These are phyloP conservation scores for Prototheca wickerhamii DNA, from an alignment of 163 green algal genomes.

Conservation along the genomic window DNA sequence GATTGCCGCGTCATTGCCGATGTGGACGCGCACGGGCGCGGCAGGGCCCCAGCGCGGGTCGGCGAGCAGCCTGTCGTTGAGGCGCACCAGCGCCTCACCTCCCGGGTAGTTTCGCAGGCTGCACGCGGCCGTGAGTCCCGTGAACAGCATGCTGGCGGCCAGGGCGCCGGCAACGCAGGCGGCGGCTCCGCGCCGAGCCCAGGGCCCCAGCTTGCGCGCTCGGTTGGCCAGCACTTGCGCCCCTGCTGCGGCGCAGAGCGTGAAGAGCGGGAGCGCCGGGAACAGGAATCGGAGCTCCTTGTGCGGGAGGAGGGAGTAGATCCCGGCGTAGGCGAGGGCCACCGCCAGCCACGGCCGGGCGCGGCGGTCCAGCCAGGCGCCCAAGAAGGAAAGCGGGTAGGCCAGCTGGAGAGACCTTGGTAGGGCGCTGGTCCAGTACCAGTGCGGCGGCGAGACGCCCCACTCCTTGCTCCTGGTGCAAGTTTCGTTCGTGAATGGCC, in stretches of 20 bases:
- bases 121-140: slow-evolving; percentile 21
- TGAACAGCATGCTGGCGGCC: slow-evolving; percentile 4
- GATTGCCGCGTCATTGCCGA: slow-evolving; percentile 14
- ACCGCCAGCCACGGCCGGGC: slow-evolving; percentile 18
- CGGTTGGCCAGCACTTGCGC: slow-evolving; percentile 20
- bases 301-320: slow-evolving; percentile 71
- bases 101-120: slow-evolving; percentile 60
- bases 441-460: slow-evolving; percentile 60
- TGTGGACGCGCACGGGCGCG: slow-evolving; percentile 42
- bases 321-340: slow-evolving; percentile 38
- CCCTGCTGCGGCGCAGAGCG: slow-evolving; percentile 44
- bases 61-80: slow-evolving; percentile 23
- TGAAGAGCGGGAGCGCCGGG: slow-evolving; percentile 66
- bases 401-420: slow-evolving; percentile 50
- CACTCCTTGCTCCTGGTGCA: slow-evolving; percentile 61
- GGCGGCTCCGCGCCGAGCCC: neutral
- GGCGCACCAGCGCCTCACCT: slow-evolving; percentile 37
- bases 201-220: neutral
- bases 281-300: slow-evolving; percentile 82
- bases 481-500: neutral
- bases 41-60: neutral
- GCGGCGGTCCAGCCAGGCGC: slow-evolving; percentile 36
- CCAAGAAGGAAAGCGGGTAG: slow-evolving; percentile 45
- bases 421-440: slow-evolving; percentile 77
- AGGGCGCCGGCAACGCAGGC: neutral